Evolutionary conservation across 2,329 filamentous ascomycete genomes (phyloP), one percentile per base, ranked within the genome.

Genomic region (Lizonia empirigonia): DNA sequence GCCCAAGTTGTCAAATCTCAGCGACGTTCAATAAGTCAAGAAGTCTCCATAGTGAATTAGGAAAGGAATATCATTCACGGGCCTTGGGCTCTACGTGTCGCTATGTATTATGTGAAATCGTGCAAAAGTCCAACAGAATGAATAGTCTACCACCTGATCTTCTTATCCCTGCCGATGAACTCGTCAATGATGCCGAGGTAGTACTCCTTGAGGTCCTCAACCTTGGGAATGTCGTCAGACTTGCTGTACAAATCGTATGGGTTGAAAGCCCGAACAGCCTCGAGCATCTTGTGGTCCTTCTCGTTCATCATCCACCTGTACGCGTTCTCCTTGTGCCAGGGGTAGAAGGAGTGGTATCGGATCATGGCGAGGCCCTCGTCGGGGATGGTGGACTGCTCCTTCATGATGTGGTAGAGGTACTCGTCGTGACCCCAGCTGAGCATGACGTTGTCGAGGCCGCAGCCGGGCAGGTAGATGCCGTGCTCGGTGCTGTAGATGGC

Each of bases 241-340:
- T 96, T 96, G 78, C 88, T 93, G 78, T 96, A 96, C 44, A 96
- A 70, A 70, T 96, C 91, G 65, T 96, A 96, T 0, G 91, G 90
- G 72, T 96, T 96, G 76, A 96, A 96, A 0, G 89, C 90, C 73
- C 84, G 82, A 40, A 95, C 91, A 7, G 90, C 90, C 68, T 84
- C 83, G 63, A 95, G 77, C 86, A 95, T 91, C 64, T 82, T 81
- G 72, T 87, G 77, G 64, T 96, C 91, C 69, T 91, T 87, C 54
- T 88, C 85, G 71, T 87, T 82, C 91, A 96, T 96, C 73, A 96
- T 82, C 74, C 90, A 85, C 54, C 76, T 74, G 76, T 96, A 96
- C 6, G 89, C 91, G 46, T 87, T 87, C 72, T 88, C 86, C 55
- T 81, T 84, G 76, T 96, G 91, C 91, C 91, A 96, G 13, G 91